Evolutionary conservation across 768 basidiomycete species (phyloP).

Genomic region (Glaciozyma antarctica): DNA sequence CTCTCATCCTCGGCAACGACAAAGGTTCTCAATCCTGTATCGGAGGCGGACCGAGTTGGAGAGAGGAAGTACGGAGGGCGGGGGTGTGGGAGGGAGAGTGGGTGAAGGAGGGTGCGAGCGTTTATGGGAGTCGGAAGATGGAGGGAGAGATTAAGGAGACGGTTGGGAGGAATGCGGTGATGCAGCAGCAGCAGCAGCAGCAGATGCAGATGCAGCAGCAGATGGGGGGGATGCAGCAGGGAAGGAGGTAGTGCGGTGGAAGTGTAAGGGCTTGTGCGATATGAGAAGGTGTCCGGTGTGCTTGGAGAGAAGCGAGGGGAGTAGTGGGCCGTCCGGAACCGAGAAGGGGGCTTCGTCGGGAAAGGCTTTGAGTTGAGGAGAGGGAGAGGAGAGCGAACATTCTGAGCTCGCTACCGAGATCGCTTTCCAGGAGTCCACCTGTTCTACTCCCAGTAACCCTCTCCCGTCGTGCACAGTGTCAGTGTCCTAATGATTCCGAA

Average conservation of each 20-base stretch:
- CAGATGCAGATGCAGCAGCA: background rate
- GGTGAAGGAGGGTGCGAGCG: constrained; percentile 2
- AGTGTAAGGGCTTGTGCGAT: too few species aligned
- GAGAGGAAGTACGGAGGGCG: background rate
- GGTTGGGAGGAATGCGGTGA: background rate
- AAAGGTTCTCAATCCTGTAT: background rate
- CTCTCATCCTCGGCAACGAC: background rate
- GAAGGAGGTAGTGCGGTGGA: background rate
- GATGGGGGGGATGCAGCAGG: background rate
- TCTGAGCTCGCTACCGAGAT: too few species aligned
- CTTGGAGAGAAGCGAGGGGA: too few species aligned
- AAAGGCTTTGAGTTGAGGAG: too few species aligned
- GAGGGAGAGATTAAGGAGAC: background rate
- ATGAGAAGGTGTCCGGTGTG: too few species aligned
- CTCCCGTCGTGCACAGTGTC: too few species aligned
- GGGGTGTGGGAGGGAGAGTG: constrained; percentile 1
- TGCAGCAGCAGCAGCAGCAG: constrained; percentile 5
- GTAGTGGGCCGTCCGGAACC: too few species aligned
- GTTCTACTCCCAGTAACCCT: too few species aligned
- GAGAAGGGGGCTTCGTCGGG: too few species aligned
- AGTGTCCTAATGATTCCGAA: too few species aligned
- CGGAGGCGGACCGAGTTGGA: background rate
- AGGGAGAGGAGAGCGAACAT: too few species aligned
- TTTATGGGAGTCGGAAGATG: background rate
- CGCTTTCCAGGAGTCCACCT: too few species aligned